Base-by-base conservation (phyloP, 805 yeast species). In the Yamadazyma phyllophila region DNA sequence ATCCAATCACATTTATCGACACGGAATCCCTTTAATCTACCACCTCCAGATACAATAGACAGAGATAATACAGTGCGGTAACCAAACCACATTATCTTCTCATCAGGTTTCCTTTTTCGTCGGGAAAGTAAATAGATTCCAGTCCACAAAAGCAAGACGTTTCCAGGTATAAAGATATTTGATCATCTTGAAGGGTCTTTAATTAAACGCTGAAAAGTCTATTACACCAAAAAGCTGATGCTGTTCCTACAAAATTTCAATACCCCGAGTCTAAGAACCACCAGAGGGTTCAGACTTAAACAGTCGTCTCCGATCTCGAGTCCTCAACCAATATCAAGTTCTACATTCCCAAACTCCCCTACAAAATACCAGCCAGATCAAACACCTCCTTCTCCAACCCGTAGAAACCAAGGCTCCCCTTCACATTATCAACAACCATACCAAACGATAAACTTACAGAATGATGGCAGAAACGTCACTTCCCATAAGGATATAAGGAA, bases 401-500 rank as follows among this genome's bases (percentile, higher is more conserved):
- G 46, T 4, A 13, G 41, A 13, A 29, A 24, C 11, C 32, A 33
- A 12, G 14, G 14, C 10, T 29, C 35, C 4, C 26, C 34, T 12
- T 14, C 17, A 3, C 29, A 16, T 16, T 26, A 11, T 13, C 30
- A 17, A 17, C 49, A 42, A 30, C 66, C 64, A n/a, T 65, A 60
- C 43, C 71, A 63, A 40, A 64, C 72, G 13, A 61, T 65, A 27
- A 62, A 60, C 49, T 47, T 55, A 31, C 54, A 57, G 20, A 46
- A 50, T 24, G 59, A 63, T 17, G 44, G 41, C 4, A 39, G 44
- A 35, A 44, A 45, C 13, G 74, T 70, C n/a, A 65, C 74, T 1
- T 61, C 73, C 5, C 96, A 87, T 59, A 81, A 75, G 56, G 94
- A 87, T 58, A 80, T 94, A 46, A 79, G 96, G 49, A 82, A 76